phyloP scores from a whole-genome alignment of 1,284 basidiomycete species.

The Marasmius fiardii region DNA sequence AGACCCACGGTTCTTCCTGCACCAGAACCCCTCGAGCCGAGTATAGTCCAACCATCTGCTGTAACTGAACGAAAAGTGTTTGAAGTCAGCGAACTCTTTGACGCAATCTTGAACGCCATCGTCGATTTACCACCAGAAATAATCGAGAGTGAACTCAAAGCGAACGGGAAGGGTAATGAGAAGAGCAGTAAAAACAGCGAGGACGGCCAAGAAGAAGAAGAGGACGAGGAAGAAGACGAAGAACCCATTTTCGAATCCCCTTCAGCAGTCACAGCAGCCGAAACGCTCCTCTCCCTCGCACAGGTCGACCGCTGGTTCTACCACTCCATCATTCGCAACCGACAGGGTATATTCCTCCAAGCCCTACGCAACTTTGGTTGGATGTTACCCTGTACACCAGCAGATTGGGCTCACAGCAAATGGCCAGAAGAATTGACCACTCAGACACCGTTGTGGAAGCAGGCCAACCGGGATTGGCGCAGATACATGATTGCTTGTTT shows the following conservation, averaged over 20 bases:
- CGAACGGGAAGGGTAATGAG: neutral
- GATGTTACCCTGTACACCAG: slow-evolving; percentile 1
- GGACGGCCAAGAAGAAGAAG: neutral
- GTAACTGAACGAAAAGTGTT: slow-evolving; percentile 5
- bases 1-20: neutral
- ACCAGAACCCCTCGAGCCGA: neutral
- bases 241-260: neutral
- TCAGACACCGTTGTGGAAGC: neutral
- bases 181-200: neutral
- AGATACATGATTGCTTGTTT: neutral
- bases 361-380: neutral
- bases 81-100: slow-evolving; percentile 11
- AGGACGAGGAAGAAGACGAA: neutral
- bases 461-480: neutral
- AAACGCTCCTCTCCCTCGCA: neutral
- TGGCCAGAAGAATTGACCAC: neutral
- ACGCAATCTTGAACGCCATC: slow-evolving; percentile 9
- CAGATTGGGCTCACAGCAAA: neutral
- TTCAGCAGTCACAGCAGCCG: neutral
- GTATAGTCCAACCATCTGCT: neutral
- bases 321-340: neutral
- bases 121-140: neutral
- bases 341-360: neutral
- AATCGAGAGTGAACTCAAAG: slow-evolving; percentile 1
- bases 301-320: slow-evolving; percentile 3